Percentiles rank a stretch among this genome's conserved stretches.
Conservation (phyloP, 352 stramenopile genomes). For the Hyphochytrium catenoides region DNA sequence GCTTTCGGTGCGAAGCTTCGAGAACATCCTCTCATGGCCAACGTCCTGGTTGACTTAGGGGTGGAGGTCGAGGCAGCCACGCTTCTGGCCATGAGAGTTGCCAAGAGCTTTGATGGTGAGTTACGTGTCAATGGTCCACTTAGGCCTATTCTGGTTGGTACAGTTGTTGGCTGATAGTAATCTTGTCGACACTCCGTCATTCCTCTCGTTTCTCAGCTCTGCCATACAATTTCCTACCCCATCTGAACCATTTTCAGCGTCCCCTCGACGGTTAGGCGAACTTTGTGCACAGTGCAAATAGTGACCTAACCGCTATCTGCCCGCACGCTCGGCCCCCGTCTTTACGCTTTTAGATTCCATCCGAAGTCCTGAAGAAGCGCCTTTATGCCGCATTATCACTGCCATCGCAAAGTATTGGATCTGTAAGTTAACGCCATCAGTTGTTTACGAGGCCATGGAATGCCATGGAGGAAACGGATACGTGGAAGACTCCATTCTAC, state of each 20-base stretch:
- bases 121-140: too few species aligned
- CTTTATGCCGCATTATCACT: constrained; percentile 8
- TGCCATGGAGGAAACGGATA: constrained; percentile 10
- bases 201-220: too few species aligned
- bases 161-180: too few species aligned
- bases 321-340: too few species aligned
- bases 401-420: constrained; percentile 8
- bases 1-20: constrained; percentile 7
- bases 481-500: constrained; percentile 8
- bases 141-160: too few species aligned
- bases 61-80: constrained; percentile 7
- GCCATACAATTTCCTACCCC: too few species aligned
- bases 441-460: constrained; percentile 10
- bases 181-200: too few species aligned
- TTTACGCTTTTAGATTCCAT: too few species aligned
- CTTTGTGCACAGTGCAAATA: too few species aligned
- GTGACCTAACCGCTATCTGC: too few species aligned
- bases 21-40: constrained; percentile 8
- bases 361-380: not conserved
- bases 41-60: constrained; percentile 8
- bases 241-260: too few species aligned
- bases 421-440: constrained; percentile 5
- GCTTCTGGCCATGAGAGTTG: constrained; percentile 2
- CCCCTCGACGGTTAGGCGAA: too few species aligned
- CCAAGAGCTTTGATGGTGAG: constrained; percentile 6